Evolutionary conservation across 2,329 filamentous ascomycete genomes (phyloP), one percentile per base, ranked within the genome.

Genomic region (Venturia aucupariae): DNA sequence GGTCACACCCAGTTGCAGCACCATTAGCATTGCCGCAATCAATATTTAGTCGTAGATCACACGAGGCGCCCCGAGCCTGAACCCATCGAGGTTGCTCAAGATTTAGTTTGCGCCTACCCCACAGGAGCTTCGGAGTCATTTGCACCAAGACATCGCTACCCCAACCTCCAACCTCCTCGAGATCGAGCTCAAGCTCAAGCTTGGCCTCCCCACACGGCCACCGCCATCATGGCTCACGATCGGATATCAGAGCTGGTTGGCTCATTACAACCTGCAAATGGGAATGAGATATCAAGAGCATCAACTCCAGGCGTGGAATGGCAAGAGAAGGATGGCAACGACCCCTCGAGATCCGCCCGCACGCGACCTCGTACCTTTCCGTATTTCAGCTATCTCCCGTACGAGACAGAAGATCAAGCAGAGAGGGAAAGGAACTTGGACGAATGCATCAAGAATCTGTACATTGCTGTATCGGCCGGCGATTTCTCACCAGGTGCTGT

Each of bases 401-500:
- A 97, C 73, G 78, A 86, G 65, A 88, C 92, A 64, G 95, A 99
- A 76, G 86, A 89, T 72, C 89, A 93, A 67, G 75, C 81, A 41
- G 84, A 92, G 76, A 85, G 92, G 68, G 87, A 95, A 73, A 83
- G 82, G 61, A 91, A 92, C 67, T 80, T 99, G 59, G 83, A 88
- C 57, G 90, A 92, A 73, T 97, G 97, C 70, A 82, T 97, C 69
- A 94, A 92, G 75, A 90, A 96, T 72, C 87, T 99, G 38, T 97
- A 96, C 75, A 90, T 97, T 70, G 86, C 93, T 65, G 82, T 99
- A 68, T 88, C 92, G 73, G 89, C 94, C 3, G 92, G 96, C 68
- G 94, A 99, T 76, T 97, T 97, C 76, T 88, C 89, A 30, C 90
- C 93, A 0, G 94, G 94, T 41, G 94, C 93, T 35, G 82, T 96